A percentile compares a stretch with the other conserved stretches of the same genome.
phyloP scores from a whole-genome alignment of 805 yeast species.

The Candida oleophila region DNA sequence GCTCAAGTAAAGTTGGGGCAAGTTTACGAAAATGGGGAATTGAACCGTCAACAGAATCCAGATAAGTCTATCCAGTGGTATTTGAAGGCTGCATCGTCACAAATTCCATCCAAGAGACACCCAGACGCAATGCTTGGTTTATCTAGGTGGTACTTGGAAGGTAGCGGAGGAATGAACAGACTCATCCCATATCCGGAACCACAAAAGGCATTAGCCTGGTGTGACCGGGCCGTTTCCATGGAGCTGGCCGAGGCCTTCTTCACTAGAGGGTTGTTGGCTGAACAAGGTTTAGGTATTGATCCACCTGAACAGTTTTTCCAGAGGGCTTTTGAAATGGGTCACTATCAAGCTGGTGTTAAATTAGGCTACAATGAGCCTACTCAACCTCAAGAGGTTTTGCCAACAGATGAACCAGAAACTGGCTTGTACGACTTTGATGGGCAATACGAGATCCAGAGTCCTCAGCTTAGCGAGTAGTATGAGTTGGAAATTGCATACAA shows the following conservation, averaged over 20 bases:
- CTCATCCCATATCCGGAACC: conserved; percentile 37
- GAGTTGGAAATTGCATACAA: neutral
- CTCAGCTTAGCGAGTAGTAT: conserved; percentile 3
- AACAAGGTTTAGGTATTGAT: conserved; percentile 29
- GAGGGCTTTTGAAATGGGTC: conserved; percentile 36
- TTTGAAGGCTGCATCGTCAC: conserved; percentile 39
- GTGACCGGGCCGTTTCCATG: conserved; percentile 43
- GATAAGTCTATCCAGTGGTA: conserved; percentile 46
- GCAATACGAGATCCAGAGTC: conserved; percentile 2
- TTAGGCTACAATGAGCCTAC: conserved; percentile 8
- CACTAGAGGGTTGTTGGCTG: conserved; percentile 40
- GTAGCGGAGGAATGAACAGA: conserved; percentile 32
- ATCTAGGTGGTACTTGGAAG: conserved; percentile 39
- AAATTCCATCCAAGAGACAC: conserved; percentile 37
- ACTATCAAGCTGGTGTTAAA: conserved; percentile 25
- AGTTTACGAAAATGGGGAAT: conserved; percentile 44
- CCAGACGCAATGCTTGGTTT: conserved; percentile 48
- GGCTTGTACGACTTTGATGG: neutral
- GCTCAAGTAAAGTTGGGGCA: conserved; percentile 43
- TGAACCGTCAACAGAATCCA: conserved; percentile 38
- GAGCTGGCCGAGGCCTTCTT: conserved; percentile 37
- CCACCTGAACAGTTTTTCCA: conserved; percentile 30
- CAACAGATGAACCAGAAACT: neutral
- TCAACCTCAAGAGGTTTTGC: neutral
- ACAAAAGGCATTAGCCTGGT: conserved; percentile 40